phyloP scores from a whole-genome alignment of 1,284 basidiomycete species.

The Trametes sp. region DNA sequence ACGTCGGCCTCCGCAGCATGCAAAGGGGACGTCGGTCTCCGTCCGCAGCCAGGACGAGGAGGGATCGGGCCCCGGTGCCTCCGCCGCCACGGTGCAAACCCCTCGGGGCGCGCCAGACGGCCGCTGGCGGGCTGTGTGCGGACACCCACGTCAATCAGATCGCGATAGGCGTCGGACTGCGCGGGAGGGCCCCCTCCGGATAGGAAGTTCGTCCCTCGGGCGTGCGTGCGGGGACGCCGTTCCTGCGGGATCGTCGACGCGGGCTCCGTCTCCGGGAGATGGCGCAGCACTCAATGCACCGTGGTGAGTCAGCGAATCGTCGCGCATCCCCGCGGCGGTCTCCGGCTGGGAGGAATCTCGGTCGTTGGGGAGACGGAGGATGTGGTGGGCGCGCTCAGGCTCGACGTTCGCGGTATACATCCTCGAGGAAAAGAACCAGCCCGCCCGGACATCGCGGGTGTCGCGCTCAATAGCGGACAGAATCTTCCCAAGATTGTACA shows the following conservation, averaged over 20 bases:
- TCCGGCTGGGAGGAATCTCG: background rate
- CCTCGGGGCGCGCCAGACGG: background rate
- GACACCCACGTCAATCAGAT: background rate
- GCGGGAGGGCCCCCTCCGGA: conserved; percentile 30
- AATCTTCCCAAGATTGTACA: background rate
- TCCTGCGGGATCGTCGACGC: conserved; percentile 78
- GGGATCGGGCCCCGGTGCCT: background rate
- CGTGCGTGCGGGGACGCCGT: conserved; percentile 80
- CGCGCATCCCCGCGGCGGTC: background rate
- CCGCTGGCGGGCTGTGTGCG: background rate
- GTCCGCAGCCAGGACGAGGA: background rate
- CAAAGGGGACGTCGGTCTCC: too few species aligned
- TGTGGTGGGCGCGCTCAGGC: background rate
- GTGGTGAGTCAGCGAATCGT: conserved; percentile 51
- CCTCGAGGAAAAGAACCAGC: conserved; percentile 3
- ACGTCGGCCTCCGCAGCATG: conserved; percentile 1
- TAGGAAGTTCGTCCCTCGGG: conserved; percentile 68
- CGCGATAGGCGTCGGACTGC: background rate
- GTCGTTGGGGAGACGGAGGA: background rate
- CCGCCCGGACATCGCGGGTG: conserved; percentile 7
- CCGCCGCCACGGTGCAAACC: conserved; percentile 2
- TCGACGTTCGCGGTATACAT: background rate
- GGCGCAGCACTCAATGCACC: background rate
- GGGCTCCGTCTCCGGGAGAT: conserved; percentile 1
- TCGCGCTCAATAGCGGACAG: conserved; percentile 2